phyloP scores from a whole-genome alignment of 257 asterid genomes.

The Solanum sitiens region DNA sequence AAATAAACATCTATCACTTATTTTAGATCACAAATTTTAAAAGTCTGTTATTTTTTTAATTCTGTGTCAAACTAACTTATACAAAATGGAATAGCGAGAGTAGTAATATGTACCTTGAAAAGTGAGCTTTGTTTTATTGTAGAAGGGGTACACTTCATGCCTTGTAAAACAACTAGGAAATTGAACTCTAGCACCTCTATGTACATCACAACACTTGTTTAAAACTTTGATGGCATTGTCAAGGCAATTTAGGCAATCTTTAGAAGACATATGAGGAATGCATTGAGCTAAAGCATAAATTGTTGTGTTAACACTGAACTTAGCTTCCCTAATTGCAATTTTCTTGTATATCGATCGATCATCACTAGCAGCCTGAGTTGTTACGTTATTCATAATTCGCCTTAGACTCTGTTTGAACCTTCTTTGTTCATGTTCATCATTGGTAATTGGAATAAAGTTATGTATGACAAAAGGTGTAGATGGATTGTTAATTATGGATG shows the following conservation, averaged over 20 bases:
- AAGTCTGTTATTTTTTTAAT: no score
- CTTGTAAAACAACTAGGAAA: neutral
- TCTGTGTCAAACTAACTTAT: no score
- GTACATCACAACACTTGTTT: neutral
- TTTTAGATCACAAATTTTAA: no score
- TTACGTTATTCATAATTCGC: no score
- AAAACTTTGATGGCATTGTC: neutral
- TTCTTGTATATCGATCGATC: neutral
- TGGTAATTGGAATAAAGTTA: neutral
- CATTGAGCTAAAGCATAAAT: neutral
- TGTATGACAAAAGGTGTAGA: fast-evolving
- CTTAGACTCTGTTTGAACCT: no score
- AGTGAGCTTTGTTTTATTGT: neutral
- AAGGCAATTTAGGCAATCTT: neutral
- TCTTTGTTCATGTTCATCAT: no score
- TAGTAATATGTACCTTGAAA: neutral
- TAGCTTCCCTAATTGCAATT: neutral
- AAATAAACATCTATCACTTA: no score
- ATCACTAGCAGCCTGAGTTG: neutral
- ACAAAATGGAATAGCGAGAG: no score
- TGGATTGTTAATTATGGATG: neutral
- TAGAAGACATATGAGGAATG: neutral
- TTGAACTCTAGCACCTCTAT: neutral
- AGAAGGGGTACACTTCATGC: neutral
- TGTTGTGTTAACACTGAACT: neutral